Base-by-base conservation (phyloP, 1,139 yeast genomes). In the Scheffersomyces insectosa region DNA sequence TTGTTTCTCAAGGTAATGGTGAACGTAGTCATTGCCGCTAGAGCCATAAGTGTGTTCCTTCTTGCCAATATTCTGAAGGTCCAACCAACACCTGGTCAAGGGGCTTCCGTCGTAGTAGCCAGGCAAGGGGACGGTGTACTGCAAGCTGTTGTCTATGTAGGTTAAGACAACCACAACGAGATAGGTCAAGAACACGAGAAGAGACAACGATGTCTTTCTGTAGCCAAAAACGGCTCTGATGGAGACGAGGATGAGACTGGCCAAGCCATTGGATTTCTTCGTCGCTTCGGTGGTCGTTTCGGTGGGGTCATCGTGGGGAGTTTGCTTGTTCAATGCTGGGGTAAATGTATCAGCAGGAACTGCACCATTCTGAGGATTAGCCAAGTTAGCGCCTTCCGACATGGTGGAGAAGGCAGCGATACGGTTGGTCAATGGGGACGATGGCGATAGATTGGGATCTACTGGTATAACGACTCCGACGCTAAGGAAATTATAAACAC, bases 31-130 rank as follows among this genome's bases (percentile, higher is more conserved):
- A 62, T 89, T 90, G 6, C 83, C 88, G 43, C 72, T 77, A 0
- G 96, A 84, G 25, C 82, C 80, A 62, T 86, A 90, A 0, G 97
- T 89, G 63, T 91, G 97, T 47, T 81, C 82, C 35, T 74, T 63
- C 34, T 65, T 58, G 0, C 93, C 85, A 12, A 90, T 84, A 8
- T 65, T 62, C 60, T 88, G 95, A 42, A 89, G 72, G 53, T 83
- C 87, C 4, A 63, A 51, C 96, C 96, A 89, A 7, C 75, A 53
- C 3, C 83, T 72, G 1, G 74, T 62, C 12, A 77, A 67, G 5
- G 83, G 58, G 7, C 50, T 36, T 38, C 78, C 83, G 37, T 63
- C 62, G 5, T 65, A 56, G 12, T 52, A 48, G 0, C 54, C 40
- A 3, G 85, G 85, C 10, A 77, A 59, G 1, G 51, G 40, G 16